phyloP scores from a whole-genome alignment of 2,329 filamentous ascomycete genomes.

The Exophiala dermatitidis region DNA sequence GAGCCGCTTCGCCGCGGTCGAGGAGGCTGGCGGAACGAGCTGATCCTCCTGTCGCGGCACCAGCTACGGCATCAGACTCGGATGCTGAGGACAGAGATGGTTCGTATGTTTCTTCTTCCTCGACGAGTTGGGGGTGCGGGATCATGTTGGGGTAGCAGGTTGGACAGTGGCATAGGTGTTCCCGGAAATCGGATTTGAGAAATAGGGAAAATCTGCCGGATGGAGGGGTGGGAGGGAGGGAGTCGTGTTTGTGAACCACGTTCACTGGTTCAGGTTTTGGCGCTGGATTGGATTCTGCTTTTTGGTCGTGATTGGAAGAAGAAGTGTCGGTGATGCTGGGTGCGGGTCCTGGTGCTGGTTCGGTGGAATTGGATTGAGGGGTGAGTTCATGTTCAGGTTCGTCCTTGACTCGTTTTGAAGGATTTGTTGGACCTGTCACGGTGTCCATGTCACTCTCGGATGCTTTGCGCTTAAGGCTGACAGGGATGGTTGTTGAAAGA shows the following conservation, averaged over 20 bases:
- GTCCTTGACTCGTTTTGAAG: slow-evolving; percentile 60
- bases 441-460: slow-evolving; percentile 27
- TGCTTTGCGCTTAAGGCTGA: slow-evolving; percentile 41
- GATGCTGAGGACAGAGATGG: slow-evolving; percentile 66
- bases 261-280: slow-evolving; percentile 8
- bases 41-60: slow-evolving; percentile 38
- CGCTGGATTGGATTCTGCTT: too few relatives aligned
- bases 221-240: slow-evolving; percentile 50
- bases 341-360: too few relatives aligned
- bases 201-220: slow-evolving; percentile 68
- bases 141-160: slow-evolving; percentile 69
- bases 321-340: too few relatives aligned
- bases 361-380: too few relatives aligned
- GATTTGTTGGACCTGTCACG: slow-evolving; percentile 13
- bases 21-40: slow-evolving; percentile 74
- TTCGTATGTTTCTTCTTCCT: slow-evolving; percentile 91
- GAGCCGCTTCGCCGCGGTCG: slow-evolving; percentile 83
- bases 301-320: too few relatives aligned
- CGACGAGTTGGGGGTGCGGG: slow-evolving; percentile 70
- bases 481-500: not conserved
- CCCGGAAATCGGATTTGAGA: slow-evolving; percentile 69
- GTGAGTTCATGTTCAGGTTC: too few relatives aligned
- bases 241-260: slow-evolving; percentile 56
- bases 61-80: slow-evolving; percentile 42
- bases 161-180: slow-evolving; percentile 72